phyloP scores from a whole-genome alignment of 2,329 filamentous ascomycete genomes.

The Penicillium sp. region DNA sequence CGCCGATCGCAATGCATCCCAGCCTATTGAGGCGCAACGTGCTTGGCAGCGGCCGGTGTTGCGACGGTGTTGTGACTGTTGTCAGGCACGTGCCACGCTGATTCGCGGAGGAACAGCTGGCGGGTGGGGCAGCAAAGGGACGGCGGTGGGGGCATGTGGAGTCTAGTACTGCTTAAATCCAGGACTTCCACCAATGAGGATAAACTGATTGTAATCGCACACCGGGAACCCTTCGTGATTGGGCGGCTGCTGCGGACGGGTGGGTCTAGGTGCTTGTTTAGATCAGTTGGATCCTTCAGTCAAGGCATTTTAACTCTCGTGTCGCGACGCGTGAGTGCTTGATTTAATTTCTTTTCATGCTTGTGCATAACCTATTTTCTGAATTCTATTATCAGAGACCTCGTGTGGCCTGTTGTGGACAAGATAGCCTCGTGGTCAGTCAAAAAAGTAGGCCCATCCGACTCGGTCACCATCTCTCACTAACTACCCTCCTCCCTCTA shows the following conservation, averaged over 20 bases:
- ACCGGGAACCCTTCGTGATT: not conserved
- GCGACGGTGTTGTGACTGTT: conserved; percentile 12
- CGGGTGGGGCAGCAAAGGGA: not conserved
- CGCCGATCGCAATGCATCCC: conserved; percentile 7
- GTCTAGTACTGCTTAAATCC: conserved; percentile 16
- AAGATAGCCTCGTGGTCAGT: conserved; percentile 8
- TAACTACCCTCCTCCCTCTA: not conserved
- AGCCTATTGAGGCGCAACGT: conserved; percentile 26
- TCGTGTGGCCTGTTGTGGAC: not conserved
- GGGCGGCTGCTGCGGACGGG: not conserved
- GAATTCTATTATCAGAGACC: not conserved
- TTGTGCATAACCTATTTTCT: no score
- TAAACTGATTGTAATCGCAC: conserved; percentile 1
- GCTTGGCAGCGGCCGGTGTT: conserved; percentile 17
- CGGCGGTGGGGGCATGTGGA: not conserved
- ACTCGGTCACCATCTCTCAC: not conserved
- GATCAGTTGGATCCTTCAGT: not conserved
- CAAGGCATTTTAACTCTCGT: not conserved
- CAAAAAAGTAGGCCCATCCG: conserved; percentile 7
- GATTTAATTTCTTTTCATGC: no score
- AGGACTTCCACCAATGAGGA: conserved; percentile 7
- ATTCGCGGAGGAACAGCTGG: conserved; percentile 17
- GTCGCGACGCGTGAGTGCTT: no score
- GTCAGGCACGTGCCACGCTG: conserved; percentile 24
- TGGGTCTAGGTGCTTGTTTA: not conserved